Base-by-base conservation (phyloP, 129 eudicot species). In the Flaveria bidentis region DNA sequence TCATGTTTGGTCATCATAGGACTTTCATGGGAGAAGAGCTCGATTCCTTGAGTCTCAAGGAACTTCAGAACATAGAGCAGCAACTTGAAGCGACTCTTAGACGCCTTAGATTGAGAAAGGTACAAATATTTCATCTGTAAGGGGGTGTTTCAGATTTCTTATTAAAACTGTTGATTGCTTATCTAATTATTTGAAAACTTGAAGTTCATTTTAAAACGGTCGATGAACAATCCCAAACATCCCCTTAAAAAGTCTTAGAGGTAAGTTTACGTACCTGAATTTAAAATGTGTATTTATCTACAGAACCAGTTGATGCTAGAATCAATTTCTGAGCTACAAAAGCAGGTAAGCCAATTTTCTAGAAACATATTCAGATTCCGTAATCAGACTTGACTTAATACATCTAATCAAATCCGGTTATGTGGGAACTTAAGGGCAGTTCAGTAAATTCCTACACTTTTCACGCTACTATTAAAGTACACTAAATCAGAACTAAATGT, bases 231-330 rank as follows among this genome's bases (percentile, higher is more conserved):
- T 30, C 36, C 5, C 36, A 30, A 30, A 30, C 36, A 30, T 30
- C 36, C 36, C 36, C 36, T 30, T 4, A 4, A 30, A 28, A 30
- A 30, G 4, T 30, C 36, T 30, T 30, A 30, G 36, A 30, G 36
- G 36, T 30, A 30, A 30, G 17, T 23, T 25, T 25, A 23, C 41
- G 25, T 3, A 25, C 36, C 36, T 25, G 66, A 9, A 23, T 60
- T 60, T 25, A 5, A 20, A 7, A 17, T 30, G 66, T 62, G 5
- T 17, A 14, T 49, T 81, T 64, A 25, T 45, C 57, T 77, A 61
- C 97, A 93, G 98, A 88, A 85, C 67, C 97, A 88, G 56, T 75
- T 85, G 52, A 88, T 93, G 97, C 67, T 82, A 51, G 97, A 88
- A 79, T 86, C 96, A 64, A 85, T 93, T 65, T 85, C 92, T 61